Percentiles rank a stretch among this genome's conserved stretches.
Evolutionary conservation across 1,284 basidiomycete species (phyloP).

Genomic region (Xerocomus minutiporus): DNA sequence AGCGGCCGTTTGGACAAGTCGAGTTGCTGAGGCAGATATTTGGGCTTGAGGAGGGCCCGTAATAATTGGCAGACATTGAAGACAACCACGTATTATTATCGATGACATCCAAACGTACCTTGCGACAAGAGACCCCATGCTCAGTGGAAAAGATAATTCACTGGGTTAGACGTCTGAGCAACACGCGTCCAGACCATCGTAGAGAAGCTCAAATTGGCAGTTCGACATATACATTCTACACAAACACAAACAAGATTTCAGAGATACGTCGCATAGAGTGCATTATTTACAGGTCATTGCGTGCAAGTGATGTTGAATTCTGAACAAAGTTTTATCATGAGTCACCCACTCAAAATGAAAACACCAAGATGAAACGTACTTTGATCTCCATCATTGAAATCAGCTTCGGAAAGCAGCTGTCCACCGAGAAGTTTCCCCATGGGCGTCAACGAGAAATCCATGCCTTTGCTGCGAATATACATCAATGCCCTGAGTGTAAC

Average conservation of each 20-base stretch:
- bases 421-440: constrained; percentile 38
- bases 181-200: too few relatives aligned
- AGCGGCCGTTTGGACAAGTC: constrained; percentile 75
- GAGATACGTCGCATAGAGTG: not conserved
- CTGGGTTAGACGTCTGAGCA: too few relatives aligned
- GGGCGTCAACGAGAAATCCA: constrained; percentile 34
- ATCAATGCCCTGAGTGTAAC: constrained; percentile 33
- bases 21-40: constrained; percentile 70
- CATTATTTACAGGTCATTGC: not conserved
- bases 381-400: constrained; percentile 7
- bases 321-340: not conserved
- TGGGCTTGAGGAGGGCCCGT: constrained; percentile 50
- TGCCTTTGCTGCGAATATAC: constrained; percentile 37
- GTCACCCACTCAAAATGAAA: not conserved
- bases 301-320: not conserved
- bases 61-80: not conserved
- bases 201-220: too few relatives aligned
- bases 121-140: too few relatives aligned
- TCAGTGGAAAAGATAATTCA: too few relatives aligned
- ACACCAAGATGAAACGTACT: not conserved
- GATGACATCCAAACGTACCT: too few relatives aligned
- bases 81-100: too few relatives aligned
- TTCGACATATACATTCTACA: not conserved
- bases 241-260: too few relatives aligned
- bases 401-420: constrained; percentile 23